Evolutionary conservation across 192 early-diverging fungal genomes (phyloP).

Genomic region (Lobosporangium transversale): DNA sequence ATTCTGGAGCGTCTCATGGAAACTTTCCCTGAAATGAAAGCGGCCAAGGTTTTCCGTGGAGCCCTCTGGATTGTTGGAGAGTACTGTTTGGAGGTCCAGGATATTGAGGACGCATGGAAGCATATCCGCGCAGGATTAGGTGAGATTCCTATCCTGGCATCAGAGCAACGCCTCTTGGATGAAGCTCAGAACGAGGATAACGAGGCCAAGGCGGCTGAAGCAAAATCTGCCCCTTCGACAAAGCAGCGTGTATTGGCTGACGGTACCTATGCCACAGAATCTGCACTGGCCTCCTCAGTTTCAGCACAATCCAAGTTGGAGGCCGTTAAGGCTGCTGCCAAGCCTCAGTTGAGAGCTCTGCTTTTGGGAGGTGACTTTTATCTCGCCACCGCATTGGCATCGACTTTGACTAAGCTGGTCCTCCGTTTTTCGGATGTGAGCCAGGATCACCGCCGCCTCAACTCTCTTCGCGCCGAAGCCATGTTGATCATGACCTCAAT

Average conservation of each 20-base stretch:
- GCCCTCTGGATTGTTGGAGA: slow-evolving; percentile 99
- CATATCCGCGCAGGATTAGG: slow-evolving; percentile 86
- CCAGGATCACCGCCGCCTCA: slow-evolving; percentile 64
- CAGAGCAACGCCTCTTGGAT: slow-evolving; percentile 87
- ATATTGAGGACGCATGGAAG: slow-evolving; percentile 87
- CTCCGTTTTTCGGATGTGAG: slow-evolving; percentile 74
- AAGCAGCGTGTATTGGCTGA: slow-evolving; percentile 90
- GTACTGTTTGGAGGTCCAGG: slow-evolving; percentile 80
- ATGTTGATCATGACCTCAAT: slow-evolving; percentile 98
- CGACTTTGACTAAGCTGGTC: slow-evolving; percentile 90
- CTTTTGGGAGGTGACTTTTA: slow-evolving; percentile 95
- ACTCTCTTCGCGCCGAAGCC: slow-evolving; percentile 92
- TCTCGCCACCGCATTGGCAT: slow-evolving; percentile 88
- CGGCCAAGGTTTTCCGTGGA: slow-evolving; percentile 92
- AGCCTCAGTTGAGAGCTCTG: slow-evolving; percentile 82
- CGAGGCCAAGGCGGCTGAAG: slow-evolving; percentile 43
- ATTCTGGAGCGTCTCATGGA: slow-evolving; percentile 86
- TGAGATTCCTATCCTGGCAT: slow-evolving; percentile 93
- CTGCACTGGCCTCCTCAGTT: slow-evolving; percentile 74
- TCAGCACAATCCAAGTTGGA: slow-evolving; percentile 56
- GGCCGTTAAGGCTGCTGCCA: slow-evolving; percentile 64
- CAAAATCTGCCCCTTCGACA: slow-evolving; percentile 58
- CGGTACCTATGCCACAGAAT: slow-evolving; percentile 98
- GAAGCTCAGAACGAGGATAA: slow-evolving; percentile 70
- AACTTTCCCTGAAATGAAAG: slow-evolving; percentile 89